These are phyloP conservation scores for Eurotiales sp. DNA, from an alignment of 2,329 filamentous ascomycete species.

Conservation along the genomic window DNA sequence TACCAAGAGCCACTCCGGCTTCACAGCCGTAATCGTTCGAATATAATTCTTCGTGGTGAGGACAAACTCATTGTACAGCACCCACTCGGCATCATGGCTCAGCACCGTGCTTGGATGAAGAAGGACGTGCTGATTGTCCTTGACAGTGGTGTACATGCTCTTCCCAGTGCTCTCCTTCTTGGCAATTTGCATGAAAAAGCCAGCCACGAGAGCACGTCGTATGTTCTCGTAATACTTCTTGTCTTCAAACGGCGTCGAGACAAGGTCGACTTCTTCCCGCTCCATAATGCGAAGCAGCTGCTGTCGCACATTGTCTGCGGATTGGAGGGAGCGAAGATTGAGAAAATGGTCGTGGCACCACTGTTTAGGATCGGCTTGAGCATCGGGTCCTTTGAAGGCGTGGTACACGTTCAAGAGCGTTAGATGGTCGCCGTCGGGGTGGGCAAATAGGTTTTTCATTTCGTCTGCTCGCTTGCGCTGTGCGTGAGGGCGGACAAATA, in stretches of 20 bases:
- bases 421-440: conserved; percentile 90
- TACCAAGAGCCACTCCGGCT: conserved; percentile 91
- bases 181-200: conserved; percentile 99
- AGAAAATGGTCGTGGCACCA: conserved; percentile 99
- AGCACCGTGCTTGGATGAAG: conserved; percentile 92
- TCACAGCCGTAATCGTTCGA: conserved; percentile 84
- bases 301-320: conserved; percentile 87
- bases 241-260: conserved; percentile 87
- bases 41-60: conserved; percentile 98
- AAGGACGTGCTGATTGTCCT: conserved; percentile 90
- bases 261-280: conserved; percentile 75
- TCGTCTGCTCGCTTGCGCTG: conserved; percentile 90
- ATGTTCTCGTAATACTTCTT: conserved; percentile 99
- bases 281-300: conserved; percentile 98
- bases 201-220: conserved; percentile 80
- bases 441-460: conserved; percentile 92
- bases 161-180: conserved; percentile 88
- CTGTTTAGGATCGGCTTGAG: conserved; percentile 71
- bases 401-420: conserved; percentile 98
- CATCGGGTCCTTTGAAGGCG: conserved; percentile 76
- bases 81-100: conserved; percentile 87
- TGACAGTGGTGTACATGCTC: conserved; percentile 82
- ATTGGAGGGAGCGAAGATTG: conserved; percentile 80
- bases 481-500: conserved; percentile 83
- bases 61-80: conserved; percentile 97